phyloP scores from a whole-genome alignment of 2,329 filamentous ascomycete genomes.

The Cladosporium halotolerans region DNA sequence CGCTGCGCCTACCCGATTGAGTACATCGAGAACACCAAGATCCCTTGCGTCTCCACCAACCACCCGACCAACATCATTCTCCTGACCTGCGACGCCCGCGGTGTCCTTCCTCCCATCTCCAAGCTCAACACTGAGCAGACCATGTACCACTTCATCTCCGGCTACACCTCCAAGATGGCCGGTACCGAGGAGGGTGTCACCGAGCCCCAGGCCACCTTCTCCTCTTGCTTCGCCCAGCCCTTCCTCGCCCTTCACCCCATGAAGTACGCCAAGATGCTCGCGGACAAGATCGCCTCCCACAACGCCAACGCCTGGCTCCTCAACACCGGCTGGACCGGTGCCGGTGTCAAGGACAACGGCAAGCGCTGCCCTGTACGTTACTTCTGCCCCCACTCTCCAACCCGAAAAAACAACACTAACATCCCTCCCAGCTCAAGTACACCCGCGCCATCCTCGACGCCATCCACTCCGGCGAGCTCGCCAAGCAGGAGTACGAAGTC shows the following conservation, averaged over 20 bases:
- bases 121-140: slow-evolving; percentile 92
- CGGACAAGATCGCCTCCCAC: slow-evolving; percentile 94
- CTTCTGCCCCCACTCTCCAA: not conserved
- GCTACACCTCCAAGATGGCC: slow-evolving; percentile 99
- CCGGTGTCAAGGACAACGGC: slow-evolving; percentile 81
- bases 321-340: slow-evolving; percentile 96
- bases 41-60: slow-evolving; percentile 79
- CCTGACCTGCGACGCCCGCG: slow-evolving; percentile 93
- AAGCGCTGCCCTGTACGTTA: slow-evolving; percentile 88
- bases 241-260: slow-evolving; percentile 99
- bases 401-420: not conserved
- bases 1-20: slow-evolving; percentile 98
- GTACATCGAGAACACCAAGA: slow-evolving; percentile 98
- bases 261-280: slow-evolving; percentile 97
- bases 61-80: slow-evolving; percentile 98
- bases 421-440: slow-evolving; percentile 64
- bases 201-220: slow-evolving; percentile 98
- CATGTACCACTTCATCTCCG: slow-evolving; percentile 99
- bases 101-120: slow-evolving; percentile 94
- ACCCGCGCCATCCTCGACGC: slow-evolving; percentile 96
- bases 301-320: slow-evolving; percentile 96
- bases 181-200: slow-evolving; percentile 95
- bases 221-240: slow-evolving; percentile 96
- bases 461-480: slow-evolving; percentile 94
- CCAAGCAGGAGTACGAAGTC: slow-evolving; percentile 84